Evolutionary conservation across 805 yeast genomes (phyloP).

Genomic region (Metschnikowia cerradonensis): DNA sequence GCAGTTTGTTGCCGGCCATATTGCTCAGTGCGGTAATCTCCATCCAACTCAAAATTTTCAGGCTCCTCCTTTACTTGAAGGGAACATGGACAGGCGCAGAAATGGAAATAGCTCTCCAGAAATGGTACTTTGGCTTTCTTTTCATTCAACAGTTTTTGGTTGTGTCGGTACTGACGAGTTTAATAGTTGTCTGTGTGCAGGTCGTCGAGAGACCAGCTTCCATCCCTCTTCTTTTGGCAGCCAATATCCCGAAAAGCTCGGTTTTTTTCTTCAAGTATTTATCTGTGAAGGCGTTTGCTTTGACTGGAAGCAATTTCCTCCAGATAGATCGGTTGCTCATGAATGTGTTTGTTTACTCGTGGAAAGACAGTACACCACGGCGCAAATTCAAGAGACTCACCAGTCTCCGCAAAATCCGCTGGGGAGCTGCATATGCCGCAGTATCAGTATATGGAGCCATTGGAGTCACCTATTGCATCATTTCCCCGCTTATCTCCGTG

Average conservation of each 20-base stretch:
- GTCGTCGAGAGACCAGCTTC: slow-evolving; percentile 67
- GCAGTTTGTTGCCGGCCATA: slow-evolving; percentile 66
- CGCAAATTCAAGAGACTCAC: slow-evolving; percentile 44
- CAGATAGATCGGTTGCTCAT: slow-evolving; percentile 51
- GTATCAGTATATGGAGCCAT: slow-evolving; percentile 76
- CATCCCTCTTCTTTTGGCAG: slow-evolving; percentile 67
- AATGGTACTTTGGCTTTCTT: slow-evolving; percentile 72
- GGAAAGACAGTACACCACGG: slow-evolving; percentile 59
- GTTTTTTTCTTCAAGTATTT: slow-evolving; percentile 80
- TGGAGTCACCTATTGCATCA: slow-evolving; percentile 70
- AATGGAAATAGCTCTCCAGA: slow-evolving; percentile 66
- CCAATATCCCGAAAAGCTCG: slow-evolving; percentile 79
- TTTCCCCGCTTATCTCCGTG: slow-evolving; percentile 72
- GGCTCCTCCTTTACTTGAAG: slow-evolving; percentile 50
- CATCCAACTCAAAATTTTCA: slow-evolving; percentile 54
- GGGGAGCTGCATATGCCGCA: slow-evolving; percentile 79
- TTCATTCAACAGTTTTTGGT: slow-evolving; percentile 83
- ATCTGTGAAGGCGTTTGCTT: slow-evolving; percentile 68
- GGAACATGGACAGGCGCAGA: slow-evolving; percentile 60
- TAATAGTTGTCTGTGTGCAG: slow-evolving; percentile 58
- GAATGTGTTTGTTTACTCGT: slow-evolving; percentile 30
- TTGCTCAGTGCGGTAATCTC: slow-evolving; percentile 62
- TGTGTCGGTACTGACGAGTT: slow-evolving; percentile 78
- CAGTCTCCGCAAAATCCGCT: slow-evolving; percentile 45
- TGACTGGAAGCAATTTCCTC: slow-evolving; percentile 67